Evolutionary conservation across 1,284 basidiomycete genomes (phyloP), one percentile per base, ranked within the genome.

Genomic region (Mycena sp.): DNA sequence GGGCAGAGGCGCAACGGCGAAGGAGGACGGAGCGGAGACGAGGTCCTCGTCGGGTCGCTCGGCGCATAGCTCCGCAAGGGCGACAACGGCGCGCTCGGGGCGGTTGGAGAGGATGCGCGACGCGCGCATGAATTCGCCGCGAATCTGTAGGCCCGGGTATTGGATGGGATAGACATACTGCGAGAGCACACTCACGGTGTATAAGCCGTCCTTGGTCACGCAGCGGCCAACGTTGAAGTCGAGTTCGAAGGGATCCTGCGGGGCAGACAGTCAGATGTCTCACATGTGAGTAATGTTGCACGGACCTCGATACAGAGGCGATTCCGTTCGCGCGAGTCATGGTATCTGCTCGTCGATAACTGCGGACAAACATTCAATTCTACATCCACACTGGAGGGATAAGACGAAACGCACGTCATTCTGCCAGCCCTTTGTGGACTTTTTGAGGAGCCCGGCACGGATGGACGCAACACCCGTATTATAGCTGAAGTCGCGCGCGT

Each of bases 51-150:
- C 85, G 62, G 84, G 83, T 28, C 91, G 87, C 72, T 93, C 92
- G 72, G 92, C 92, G 72, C 94, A 96, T 14, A 96, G 83, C 69
- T 94, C 90, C 3, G 93, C 88, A 21, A 96, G 81, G 4, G 93
- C 92, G 14, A 91, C 76, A 26, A 93, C 87, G 1, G 94, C 93
- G 50, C 93, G 88, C 56, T 94, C 92, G 0, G 93, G 94, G 11
- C 93, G 88, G 68, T 83, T 79, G 3, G 89, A 84, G 30, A 96
- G 80, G 58, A 96, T 93, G 50, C 96, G 87, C 28, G 91, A 91
- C 11, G 96, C 97, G 40, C 97, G 91, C 94, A 98, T 98, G 76
- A 99, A 98, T 81, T 99, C 97, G 52, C 97, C 97, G 10, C 97
- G 95, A 72, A 99, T 97, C 94, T 96, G 69, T 19, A 23, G 51